Evolutionary conservation across 805 yeast species (phyloP), one percentile per base, ranked within the genome.

Genomic region (Yarrowia osloensis): DNA sequence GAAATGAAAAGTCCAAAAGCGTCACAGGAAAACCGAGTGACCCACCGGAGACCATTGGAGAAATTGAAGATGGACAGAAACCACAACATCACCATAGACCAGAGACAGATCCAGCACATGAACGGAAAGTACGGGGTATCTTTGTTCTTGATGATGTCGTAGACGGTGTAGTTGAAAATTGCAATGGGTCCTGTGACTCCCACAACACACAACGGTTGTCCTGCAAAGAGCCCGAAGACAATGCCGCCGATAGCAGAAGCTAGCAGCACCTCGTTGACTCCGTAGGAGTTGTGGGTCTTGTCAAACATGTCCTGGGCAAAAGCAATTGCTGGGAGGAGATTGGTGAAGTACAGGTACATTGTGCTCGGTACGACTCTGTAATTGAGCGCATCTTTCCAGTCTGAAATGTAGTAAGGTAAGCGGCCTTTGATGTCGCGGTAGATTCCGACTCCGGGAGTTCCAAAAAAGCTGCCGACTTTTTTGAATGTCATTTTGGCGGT

Each of bases 271-370:
- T 94, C 99, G 74, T 94, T 95, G 4, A 95, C 89, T 3, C 99
- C 99, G 73, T 91, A 94, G 12, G 93, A 83, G 70, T 89, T 86
- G 59, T 89, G 78, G 0, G 99, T 94, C 69, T 91, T 87, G 76
- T 93, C 97, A 76, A 92, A 93, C 97, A 94, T 89, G 75, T 94
- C 98, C 74, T 91, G 97, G 0, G 98, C 96, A 81, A 94, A 94
- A 0, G 98, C 97, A 46, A 94, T 83, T 0, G 98, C 98, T 1
- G 98, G 98, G 42, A 94, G 80, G 52, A 94, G 67, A 67, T 95
- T 94, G 49, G 97, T 92, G 81, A 95, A 92, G 76, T 89, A 94
- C 15, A 95, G 89, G 75, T 85, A 91, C 1, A 89, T 78, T 0
- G 91, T 87, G 0, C 97, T 81, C 0, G 99, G 99, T 1, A 94